phyloP scores from a whole-genome alignment of 2,329 filamentous ascomycete genomes.

The Coniochaeta sp. region DNA sequence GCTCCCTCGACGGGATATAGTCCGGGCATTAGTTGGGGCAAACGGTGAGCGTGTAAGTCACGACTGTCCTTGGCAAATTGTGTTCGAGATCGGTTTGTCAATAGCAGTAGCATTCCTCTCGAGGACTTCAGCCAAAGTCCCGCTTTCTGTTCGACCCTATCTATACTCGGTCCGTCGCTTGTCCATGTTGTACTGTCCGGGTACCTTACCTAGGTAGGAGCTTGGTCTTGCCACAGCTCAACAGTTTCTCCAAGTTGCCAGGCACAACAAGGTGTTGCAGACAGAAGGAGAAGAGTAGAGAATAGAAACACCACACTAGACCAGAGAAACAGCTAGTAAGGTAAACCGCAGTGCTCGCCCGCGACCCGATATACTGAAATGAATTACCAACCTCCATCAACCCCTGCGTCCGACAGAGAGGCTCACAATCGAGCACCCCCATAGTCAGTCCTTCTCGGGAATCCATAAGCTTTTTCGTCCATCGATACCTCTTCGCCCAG shows the following conservation, averaged over 20 bases:
- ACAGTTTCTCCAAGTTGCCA: background rate
- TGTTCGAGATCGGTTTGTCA: background rate
- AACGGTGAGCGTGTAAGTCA: background rate
- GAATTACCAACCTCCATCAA: background rate
- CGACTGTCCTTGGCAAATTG: too few species aligned
- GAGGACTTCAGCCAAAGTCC: background rate
- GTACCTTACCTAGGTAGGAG: too few species aligned
- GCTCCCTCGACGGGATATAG: background rate
- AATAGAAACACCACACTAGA: background rate
- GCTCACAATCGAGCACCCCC: background rate
- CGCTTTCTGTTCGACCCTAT: background rate
- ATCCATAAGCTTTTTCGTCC: background rate
- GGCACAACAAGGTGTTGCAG: background rate
- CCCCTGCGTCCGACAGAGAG: background rate
- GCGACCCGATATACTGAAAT: background rate
- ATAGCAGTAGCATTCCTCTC: background rate
- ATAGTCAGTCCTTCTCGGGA: background rate
- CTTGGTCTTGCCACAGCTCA: background rate
- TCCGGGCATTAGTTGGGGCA: background rate
- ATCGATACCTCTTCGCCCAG: background rate
- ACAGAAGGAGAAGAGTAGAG: background rate
- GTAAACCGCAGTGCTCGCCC: background rate
- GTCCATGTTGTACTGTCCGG: background rate
- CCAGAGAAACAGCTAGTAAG: background rate
- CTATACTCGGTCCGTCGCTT: background rate